phyloP scores from a whole-genome alignment of 495 filamentous ascomycete species.

The Aspergillus affinis region DNA sequence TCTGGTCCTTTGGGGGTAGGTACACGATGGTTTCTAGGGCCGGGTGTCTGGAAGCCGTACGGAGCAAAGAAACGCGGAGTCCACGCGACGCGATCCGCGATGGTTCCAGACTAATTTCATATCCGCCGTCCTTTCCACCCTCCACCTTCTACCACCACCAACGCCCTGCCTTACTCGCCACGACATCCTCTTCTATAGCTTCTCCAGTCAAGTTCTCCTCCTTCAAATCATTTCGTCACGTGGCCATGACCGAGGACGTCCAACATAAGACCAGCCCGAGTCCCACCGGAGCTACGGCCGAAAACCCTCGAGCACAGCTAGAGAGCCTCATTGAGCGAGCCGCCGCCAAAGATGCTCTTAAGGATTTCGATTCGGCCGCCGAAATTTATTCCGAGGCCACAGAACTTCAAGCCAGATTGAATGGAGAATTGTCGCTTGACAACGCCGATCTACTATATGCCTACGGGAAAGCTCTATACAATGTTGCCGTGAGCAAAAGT shows the following conservation, averaged over 20 bases:
- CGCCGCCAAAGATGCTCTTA: slow-evolving; percentile 72
- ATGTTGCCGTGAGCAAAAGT: slow-evolving; percentile 88
- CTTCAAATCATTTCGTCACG: background rate
- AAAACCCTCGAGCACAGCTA: slow-evolving; percentile 32
- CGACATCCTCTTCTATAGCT: background rate
- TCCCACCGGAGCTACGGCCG: slow-evolving; percentile 8
- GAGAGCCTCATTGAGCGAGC: slow-evolving; percentile 55
- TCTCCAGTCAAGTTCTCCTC: background rate
- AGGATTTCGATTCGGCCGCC: slow-evolving; percentile 78
- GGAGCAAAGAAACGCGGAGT: background rate
- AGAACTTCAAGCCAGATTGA: slow-evolving; percentile 84
- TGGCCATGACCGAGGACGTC: slow-evolving; percentile 23
- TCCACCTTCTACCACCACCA: background rate
- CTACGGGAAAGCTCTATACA: slow-evolving; percentile 90
- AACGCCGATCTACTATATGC: slow-evolving; percentile 92
- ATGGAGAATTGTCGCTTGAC: slow-evolving; percentile 84
- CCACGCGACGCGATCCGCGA: background rate
- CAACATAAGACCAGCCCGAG: slow-evolving; percentile 9
- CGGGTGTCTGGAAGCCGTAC: background rate
- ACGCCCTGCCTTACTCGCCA: background rate
- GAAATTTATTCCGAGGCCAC: slow-evolving; percentile 87
- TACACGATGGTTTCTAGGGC: too few species aligned
- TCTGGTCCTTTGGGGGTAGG: too few species aligned
- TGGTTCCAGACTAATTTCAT: slow-evolving; percentile 2
- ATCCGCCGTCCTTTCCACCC: background rate